These are phyloP conservation scores for Sarcodon sp. DNA, from an alignment of 768 basidiomycete genomes.

Conservation along the genomic window DNA sequence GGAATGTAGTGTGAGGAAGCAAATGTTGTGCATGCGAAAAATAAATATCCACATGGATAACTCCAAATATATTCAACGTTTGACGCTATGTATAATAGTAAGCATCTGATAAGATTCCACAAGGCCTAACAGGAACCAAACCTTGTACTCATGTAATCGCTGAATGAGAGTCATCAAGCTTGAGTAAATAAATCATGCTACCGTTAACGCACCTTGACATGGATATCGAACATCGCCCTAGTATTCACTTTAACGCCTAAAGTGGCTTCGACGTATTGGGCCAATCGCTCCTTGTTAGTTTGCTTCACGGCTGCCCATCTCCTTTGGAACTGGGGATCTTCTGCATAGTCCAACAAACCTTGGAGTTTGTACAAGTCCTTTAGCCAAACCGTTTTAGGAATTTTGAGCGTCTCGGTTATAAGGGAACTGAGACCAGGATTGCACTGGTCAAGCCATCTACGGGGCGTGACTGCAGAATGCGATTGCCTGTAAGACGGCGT, in stretches of 20 bases:
- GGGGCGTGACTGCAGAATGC: slow-evolving; percentile 59
- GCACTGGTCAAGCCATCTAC: slow-evolving; percentile 91
- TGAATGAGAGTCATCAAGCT: slow-evolving; percentile 19
- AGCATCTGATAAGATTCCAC: not conserved
- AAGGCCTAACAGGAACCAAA: slow-evolving; percentile 10
- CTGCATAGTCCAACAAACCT: slow-evolving; percentile 57
- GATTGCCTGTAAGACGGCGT: not conserved
- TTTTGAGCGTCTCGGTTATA: slow-evolving; percentile 69
- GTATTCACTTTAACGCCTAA: slow-evolving; percentile 65
- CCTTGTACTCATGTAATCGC: slow-evolving; percentile 91
- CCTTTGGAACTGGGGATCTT: slow-evolving; percentile 63
- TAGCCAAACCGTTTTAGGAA: slow-evolving; percentile 71
- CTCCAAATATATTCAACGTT: slow-evolving; percentile 85
- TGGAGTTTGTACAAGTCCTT: slow-evolving; percentile 66
- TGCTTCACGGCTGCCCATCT: slow-evolving; percentile 82
- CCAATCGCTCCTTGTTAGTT: slow-evolving; percentile 83
- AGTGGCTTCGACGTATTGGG: slow-evolving; percentile 57
- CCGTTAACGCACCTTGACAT: slow-evolving; percentile 52
- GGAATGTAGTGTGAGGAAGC: not conserved
- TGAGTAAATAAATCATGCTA: not conserved
- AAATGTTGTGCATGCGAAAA: not conserved
- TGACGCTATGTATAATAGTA: slow-evolving; percentile 48
- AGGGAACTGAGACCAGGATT: slow-evolving; percentile 81
- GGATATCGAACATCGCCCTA: slow-evolving; percentile 81
- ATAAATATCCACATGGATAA: slow-evolving; percentile 54